phyloP scores from a whole-genome alignment of 352 stramenopile species.

The Pythium utonaiense region DNA sequence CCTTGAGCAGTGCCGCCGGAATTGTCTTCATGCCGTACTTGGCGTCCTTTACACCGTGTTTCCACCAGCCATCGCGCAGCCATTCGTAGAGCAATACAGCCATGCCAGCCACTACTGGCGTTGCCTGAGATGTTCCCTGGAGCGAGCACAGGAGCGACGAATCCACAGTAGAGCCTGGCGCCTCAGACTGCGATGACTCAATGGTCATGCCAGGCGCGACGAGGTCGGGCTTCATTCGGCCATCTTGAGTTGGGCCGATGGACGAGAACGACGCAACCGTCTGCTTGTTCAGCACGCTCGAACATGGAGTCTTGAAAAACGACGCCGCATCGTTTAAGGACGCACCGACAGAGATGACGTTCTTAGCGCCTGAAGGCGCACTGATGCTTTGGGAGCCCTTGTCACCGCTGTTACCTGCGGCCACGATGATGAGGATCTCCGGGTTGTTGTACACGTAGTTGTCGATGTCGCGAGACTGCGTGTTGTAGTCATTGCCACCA shows the following conservation, averaged over 20 bases:
- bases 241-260: slow-evolving; percentile 61
- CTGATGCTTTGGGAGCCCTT: slow-evolving; percentile 55
- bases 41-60: slow-evolving; percentile 51
- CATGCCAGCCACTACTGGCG: slow-evolving; percentile 74
- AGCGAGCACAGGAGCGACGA: slow-evolving; percentile 40
- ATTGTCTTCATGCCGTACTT: slow-evolving; percentile 52
- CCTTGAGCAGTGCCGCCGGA: slow-evolving; percentile 78
- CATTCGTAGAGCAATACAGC: slow-evolving; percentile 85
- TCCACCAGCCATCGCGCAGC: slow-evolving; percentile 81
- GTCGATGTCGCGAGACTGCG: slow-evolving; percentile 53
- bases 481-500: slow-evolving; percentile 57
- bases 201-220: slow-evolving; percentile 71
- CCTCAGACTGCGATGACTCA: slow-evolving; percentile 57
- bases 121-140: slow-evolving; percentile 82
- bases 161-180: slow-evolving; percentile 38
- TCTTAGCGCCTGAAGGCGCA: slow-evolving; percentile 77
- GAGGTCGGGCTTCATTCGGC: slow-evolving; percentile 76
- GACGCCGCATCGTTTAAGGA: slow-evolving; percentile 54
- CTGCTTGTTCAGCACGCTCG: slow-evolving; percentile 55
- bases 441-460: slow-evolving; percentile 78
- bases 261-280: slow-evolving; percentile 71
- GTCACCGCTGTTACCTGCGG: slow-evolving; percentile 79
- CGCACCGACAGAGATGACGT: slow-evolving; percentile 76
- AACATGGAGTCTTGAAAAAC: slow-evolving; percentile 43
- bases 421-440: slow-evolving; percentile 74